Percentiles rank a stretch among this genome's conserved stretches.
These are phyloP conservation scores for Cyclaneusma minus DNA, from an alignment of 2,329 filamentous ascomycete species.

Conservation along the genomic window DNA sequence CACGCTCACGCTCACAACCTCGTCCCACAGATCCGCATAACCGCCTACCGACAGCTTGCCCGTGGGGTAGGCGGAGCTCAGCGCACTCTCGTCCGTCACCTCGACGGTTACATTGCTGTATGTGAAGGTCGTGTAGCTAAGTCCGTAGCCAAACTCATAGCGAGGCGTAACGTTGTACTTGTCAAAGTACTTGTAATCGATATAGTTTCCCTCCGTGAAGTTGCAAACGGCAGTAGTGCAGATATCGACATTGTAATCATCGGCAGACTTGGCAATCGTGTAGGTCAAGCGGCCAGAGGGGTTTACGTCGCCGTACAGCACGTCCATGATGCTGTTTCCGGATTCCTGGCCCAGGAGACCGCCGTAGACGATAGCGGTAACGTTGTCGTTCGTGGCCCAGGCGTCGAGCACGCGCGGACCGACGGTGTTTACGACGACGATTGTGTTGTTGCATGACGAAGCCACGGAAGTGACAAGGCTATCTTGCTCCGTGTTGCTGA, in stretches of 20 bases:
- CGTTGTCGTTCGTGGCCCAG: conserved; percentile 40
- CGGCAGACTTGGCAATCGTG: conserved; percentile 34
- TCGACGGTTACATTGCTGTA: conserved; percentile 44
- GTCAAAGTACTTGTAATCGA: conserved; percentile 67
- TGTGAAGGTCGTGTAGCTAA: conserved; percentile 63
- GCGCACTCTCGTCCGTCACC: conserved; percentile 13
- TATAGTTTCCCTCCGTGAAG: conserved; percentile 62
- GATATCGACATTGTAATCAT: conserved; percentile 27
- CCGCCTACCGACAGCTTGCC: conserved; percentile 24
- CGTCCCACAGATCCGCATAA: conserved; percentile 17
- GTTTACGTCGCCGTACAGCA: conserved; percentile 44
- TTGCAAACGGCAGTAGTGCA: conserved; percentile 32
- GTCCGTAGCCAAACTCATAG: conserved; percentile 66
- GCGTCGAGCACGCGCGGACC: conserved; percentile 41
- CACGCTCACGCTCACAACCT: conserved; percentile 36
- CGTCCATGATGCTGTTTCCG: conserved; percentile 42
- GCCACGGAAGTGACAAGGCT: conserved; percentile 25
- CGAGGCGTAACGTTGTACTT: conserved; percentile 38
- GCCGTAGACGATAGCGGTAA: conserved; percentile 43
- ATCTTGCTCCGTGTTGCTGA: conserved; percentile 7
- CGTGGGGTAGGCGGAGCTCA: conserved; percentile 16
- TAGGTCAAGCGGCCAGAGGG: conserved; percentile 30
- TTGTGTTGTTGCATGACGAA: conserved; percentile 35
- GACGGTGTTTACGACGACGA: conserved; percentile 51
- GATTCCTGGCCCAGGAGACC: conserved; percentile 43